phyloP scores from a whole-genome alignment of 129 eudicot species.

The Escallonia herrerae region DNA sequence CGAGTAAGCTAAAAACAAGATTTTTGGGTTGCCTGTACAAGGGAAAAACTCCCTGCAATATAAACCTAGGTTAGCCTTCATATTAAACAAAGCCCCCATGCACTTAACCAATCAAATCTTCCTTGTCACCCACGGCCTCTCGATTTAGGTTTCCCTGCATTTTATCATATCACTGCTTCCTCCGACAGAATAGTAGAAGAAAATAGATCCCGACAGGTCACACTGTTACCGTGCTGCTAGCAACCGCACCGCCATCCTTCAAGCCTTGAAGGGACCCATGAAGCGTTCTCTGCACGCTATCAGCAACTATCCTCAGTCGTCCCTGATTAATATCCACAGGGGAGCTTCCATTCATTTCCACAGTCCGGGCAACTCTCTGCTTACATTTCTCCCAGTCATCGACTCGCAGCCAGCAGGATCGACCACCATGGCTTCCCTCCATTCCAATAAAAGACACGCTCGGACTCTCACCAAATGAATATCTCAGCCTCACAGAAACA shows the following conservation, averaged over 20 bases:
- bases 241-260: slow-evolving; percentile 41
- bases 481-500: slow-evolving; percentile 81
- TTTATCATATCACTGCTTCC: no score
- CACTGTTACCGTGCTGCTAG: slow-evolving; percentile 2
- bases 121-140: no score
- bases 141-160: no score
- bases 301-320: slow-evolving; percentile 78
- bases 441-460: slow-evolving; percentile 68
- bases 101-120: no score
- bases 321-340: slow-evolving; percentile 72
- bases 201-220: background rate
- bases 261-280: slow-evolving; percentile 65
- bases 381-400: slow-evolving; percentile 93
- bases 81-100: no score
- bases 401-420: slow-evolving; percentile 75
- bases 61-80: no score
- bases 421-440: slow-evolving; percentile 99
- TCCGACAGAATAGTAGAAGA: no score
- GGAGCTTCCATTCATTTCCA: slow-evolving; percentile 52
- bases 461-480: slow-evolving; percentile 73
- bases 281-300: slow-evolving; percentile 71
- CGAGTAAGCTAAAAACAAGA: no score
- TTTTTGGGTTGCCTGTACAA: no score
- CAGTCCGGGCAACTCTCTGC: slow-evolving; percentile 67
- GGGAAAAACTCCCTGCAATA: no score